Percentiles rank a stretch among this genome's conserved stretches.
phyloP scores from a whole-genome alignment of 805 yeast species.

The Brettanomyces bruxellensis region DNA sequence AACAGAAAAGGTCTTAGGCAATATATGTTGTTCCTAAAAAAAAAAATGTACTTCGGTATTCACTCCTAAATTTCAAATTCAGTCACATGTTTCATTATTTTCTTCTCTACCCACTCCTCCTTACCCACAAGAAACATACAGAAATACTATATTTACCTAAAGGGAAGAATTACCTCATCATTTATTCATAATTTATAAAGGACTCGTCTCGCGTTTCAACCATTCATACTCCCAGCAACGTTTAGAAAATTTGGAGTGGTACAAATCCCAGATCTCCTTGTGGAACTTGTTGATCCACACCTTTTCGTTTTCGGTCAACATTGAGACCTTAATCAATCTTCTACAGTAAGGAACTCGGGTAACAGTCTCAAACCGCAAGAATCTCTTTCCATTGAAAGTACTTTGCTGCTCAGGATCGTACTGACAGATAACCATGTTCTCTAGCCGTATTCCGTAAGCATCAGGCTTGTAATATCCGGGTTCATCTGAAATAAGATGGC shows the following conservation, averaged over 20 bases:
- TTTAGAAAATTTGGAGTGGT: constrained; percentile 29
- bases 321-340: constrained; percentile 35
- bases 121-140: too few relatives aligned
- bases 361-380: constrained; percentile 45
- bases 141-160: too few relatives aligned
- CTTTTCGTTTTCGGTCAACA: constrained; percentile 38
- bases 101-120: too few relatives aligned
- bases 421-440: constrained; percentile 39
- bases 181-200: constrained; percentile 5
- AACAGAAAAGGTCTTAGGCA: too few relatives aligned
- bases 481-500: constrained; percentile 50
- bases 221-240: constrained; percentile 33
- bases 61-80: too few relatives aligned
- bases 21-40: too few relatives aligned
- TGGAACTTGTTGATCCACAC: constrained; percentile 45
- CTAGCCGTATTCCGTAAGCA: constrained; percentile 50
- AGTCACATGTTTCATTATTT: too few relatives aligned
- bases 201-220: constrained; percentile 40
- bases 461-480: constrained; percentile 58
- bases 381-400: constrained; percentile 30
- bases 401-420: constrained; percentile 25
- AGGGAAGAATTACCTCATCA: too few relatives aligned
- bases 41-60: too few relatives aligned
- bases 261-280: constrained; percentile 34
- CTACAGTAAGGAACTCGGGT: constrained; percentile 51